These are phyloP conservation scores for Apium graveolens DNA, from an alignment of 129 eudicot genomes.

Conservation along the genomic window DNA sequence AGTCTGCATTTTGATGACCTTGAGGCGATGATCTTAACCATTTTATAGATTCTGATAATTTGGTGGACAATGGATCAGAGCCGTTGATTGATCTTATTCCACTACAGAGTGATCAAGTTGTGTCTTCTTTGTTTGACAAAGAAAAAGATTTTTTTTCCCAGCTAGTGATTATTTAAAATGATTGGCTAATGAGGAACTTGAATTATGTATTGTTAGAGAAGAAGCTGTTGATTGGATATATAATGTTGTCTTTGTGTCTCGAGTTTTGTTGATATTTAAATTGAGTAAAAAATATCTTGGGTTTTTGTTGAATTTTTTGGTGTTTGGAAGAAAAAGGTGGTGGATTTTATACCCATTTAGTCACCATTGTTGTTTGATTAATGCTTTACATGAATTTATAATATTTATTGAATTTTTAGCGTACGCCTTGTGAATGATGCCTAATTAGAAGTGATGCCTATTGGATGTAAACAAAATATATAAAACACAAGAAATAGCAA, in stretches of 20 bases:
- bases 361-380: constrained; percentile 1
- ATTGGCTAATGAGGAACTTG: constrained; percentile 40
- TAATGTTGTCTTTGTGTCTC: constrained; percentile 15
- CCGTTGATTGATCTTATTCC: constrained; percentile 14
- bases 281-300: background rate
- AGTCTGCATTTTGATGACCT: constrained; percentile 40
- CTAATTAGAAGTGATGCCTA: background rate
- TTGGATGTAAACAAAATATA: no score
- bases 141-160: constrained; percentile 38
- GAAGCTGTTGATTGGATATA: constrained; percentile 50
- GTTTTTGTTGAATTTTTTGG: background rate
- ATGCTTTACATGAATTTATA: no score
- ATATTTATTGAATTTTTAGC: no score
- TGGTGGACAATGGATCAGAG: constrained; percentile 19
- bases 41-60: constrained; percentile 15
- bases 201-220: constrained; percentile 34
- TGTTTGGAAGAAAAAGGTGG: background rate
- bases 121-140: constrained; percentile 31
- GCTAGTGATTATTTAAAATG: constrained; percentile 38
- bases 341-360: constrained; percentile 11
- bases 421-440: background rate
- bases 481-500: no score
- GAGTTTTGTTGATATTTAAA: constrained; percentile 1
- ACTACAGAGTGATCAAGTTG: constrained; percentile 24
- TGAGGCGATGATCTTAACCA: constrained; percentile 11